A percentile compares a stretch with the other conserved stretches of the same genome.
These are phyloP conservation scores for Lojkania enalia DNA, from an alignment of 2,329 filamentous ascomycete genomes.

Conservation along the genomic window DNA sequence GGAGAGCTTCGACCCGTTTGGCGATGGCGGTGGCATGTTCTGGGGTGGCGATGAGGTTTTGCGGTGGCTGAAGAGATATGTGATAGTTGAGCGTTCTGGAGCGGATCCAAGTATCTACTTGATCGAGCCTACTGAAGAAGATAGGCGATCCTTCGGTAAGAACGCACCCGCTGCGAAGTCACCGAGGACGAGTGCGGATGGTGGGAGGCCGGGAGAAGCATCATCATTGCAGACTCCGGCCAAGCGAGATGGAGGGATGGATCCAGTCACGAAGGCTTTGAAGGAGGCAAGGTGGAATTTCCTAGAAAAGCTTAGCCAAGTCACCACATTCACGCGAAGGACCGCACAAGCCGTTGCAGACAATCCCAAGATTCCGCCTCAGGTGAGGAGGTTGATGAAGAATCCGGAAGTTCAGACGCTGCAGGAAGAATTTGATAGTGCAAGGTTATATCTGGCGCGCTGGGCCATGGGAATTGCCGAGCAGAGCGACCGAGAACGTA, in stretches of 20 bases:
- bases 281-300: conserved; percentile 97
- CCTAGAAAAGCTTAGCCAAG: conserved; percentile 94
- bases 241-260: conserved; percentile 74
- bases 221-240: conserved; percentile 29
- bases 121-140: conserved; percentile 83
- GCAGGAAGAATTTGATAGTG: conserved; percentile 97
- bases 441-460: conserved; percentile 86
- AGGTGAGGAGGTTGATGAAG: conserved; percentile 79
- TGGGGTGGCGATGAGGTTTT: conserved; percentile 98
- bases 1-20: conserved; percentile 89
- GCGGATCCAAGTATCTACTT: conserved; percentile 91
- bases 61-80: conserved; percentile 84
- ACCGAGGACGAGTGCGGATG: conserved; percentile 39
- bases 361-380: conserved; percentile 86
- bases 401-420: conserved; percentile 94
- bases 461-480: conserved; percentile 99
- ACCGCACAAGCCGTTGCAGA: conserved; percentile 92
- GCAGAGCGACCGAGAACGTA: conserved; percentile 86
- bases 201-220: conserved; percentile 21
- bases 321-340: conserved; percentile 90
- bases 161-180: conserved; percentile 51
- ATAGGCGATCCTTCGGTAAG: conserved; percentile 77
- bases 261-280: conserved; percentile 88
- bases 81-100: conserved; percentile 77
- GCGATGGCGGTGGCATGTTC: conserved; percentile 82